phyloP scores from a whole-genome alignment of 1,139 yeast genomes.

The Debaryomyces coudertii region DNA sequence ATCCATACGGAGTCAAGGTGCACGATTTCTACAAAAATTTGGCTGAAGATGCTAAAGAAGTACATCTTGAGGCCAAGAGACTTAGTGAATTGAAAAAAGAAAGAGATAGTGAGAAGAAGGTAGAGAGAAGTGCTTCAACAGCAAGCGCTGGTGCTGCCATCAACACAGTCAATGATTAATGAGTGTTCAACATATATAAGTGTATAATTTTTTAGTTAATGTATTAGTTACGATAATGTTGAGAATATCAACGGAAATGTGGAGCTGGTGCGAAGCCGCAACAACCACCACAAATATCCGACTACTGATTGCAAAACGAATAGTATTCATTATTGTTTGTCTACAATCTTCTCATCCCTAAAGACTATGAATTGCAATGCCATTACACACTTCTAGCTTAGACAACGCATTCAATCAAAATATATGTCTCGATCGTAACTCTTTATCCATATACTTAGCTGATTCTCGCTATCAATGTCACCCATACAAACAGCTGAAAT shows the following conservation, averaged over 20 bases:
- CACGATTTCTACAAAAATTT: constrained; percentile 45
- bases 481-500: not conserved
- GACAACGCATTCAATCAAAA: not conserved
- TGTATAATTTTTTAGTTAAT: constrained; percentile 1
- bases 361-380: not conserved
- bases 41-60: constrained; percentile 60
- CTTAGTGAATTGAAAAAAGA: constrained; percentile 61
- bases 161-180: constrained; percentile 14
- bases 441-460: not conserved
- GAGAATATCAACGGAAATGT: not conserved
- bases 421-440: not conserved
- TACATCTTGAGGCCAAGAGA: constrained; percentile 74
- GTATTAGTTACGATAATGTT: not conserved
- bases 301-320: not conserved
- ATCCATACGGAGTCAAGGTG: constrained; percentile 42
- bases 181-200: not conserved
- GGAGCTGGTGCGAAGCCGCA: not conserved
- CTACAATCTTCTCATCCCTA: too few species aligned
- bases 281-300: not conserved
- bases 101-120: constrained; percentile 14
- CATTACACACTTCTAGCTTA: not conserved
- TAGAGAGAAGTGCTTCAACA: constrained; percentile 12
- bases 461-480: not conserved
- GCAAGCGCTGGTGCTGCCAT: constrained; percentile 18
- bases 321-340: not conserved